Base-by-base conservation (phyloP, 768 basidiomycete genomes). In the Pisolithus orientalis region DNA sequence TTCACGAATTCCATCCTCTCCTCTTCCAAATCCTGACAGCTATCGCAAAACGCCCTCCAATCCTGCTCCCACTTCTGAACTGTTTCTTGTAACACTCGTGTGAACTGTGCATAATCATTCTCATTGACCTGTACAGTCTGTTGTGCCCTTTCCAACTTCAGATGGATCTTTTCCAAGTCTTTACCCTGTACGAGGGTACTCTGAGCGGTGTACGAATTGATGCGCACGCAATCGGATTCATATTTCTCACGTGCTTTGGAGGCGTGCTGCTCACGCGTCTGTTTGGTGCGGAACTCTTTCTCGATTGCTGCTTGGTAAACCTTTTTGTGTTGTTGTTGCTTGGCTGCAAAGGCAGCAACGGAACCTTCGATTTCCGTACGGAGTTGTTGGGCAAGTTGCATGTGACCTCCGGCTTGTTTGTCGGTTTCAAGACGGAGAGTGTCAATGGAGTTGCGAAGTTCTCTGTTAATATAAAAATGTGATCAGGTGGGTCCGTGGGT, bases 31-130 rank as follows among this genome's bases (percentile, higher is more conserved):
- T 99, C 96, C 69, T 99, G 96, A 56, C 91, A 91, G 42, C 80
- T 82, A 68, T 99, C 96, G 63, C 92, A 94, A 70, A 96, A 98
- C 3, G 73, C 74, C 69, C 90, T 94, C 96, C 96, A 99, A 54
- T 90, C 87, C 55, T 79, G 75, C 64, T 96, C 94, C 96, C 95
- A 98, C 62, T 87, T 87, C 47, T 72, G 76, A 21, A 80, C 76
- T 13, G 91, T 95, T 47, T 90, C 88, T 57, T 83, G 80, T 39
- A 96, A 68, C 0, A 83, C 85, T 51, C 80, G 81, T 3, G 89
- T 82, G 64, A 93, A 94, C 64, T 88, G 89, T n/a, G 80, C 78
- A 63, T 92, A 97, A 54, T 99, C 96, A 37, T 87, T 80, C 69
- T 98, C 94, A 65, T 96, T 96, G 7, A 80, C 78, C 53, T 86